These are phyloP conservation scores for Teunomyces tritomae DNA, from an alignment of 805 yeast genomes.

Conservation along the genomic window DNA sequence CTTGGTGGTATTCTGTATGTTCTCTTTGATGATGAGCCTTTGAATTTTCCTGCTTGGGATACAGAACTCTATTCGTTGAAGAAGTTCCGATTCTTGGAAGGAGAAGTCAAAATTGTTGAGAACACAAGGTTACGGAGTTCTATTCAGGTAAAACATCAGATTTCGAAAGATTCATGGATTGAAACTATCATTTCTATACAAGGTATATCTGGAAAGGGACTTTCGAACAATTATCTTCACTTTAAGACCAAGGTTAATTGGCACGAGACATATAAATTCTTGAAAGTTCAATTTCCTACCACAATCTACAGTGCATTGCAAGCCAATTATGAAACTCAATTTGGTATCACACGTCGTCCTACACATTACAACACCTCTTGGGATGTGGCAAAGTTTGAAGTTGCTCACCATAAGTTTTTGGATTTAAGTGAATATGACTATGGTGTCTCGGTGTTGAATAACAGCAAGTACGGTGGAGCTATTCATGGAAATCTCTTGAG, in stretches of 20 bases:
- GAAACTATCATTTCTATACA: conserved; percentile 68
- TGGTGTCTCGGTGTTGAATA: conserved; percentile 83
- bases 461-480: conserved; percentile 87
- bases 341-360: conserved; percentile 87
- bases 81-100: conserved; percentile 51
- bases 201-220: conserved; percentile 51
- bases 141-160: conserved; percentile 57
- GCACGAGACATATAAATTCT: conserved; percentile 84
- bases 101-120: conserved; percentile 42
- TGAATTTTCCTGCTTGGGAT: conserved; percentile 96
- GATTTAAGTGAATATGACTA: conserved; percentile 84
- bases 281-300: conserved; percentile 94
- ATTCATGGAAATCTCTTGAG: conserved; percentile 93
- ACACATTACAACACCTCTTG: conserved; percentile 93
- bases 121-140: conserved; percentile 61
- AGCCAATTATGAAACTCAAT: conserved; percentile 92
- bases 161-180: conserved; percentile 57
- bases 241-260: conserved; percentile 60
- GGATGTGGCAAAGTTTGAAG: conserved; percentile 97
- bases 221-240: conserved; percentile 33
- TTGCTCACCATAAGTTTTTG: conserved; percentile 90
- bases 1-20: conserved; percentile 79
- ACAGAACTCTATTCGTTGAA: conserved; percentile 87
- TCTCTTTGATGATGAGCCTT: conserved; percentile 85
- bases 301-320: conserved; percentile 62